Evolutionary conservation across 2,329 filamentous ascomycete genomes (phyloP).

Genomic region (Bipolaris bicolor): DNA sequence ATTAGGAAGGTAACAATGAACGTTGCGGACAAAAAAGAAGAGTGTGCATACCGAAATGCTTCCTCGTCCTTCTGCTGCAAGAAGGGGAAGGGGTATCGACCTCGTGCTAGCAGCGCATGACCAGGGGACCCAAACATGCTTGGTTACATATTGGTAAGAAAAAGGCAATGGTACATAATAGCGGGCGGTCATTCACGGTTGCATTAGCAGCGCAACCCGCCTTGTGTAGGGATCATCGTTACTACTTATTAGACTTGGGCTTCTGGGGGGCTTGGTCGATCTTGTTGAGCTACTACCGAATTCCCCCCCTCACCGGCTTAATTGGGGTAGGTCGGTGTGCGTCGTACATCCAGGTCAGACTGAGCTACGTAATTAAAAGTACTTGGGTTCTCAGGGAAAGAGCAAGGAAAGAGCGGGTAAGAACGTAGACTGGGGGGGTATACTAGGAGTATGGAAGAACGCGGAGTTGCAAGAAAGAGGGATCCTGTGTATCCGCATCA

Average conservation of each 20-base stretch:
- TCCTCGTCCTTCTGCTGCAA: background rate
- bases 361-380: too few relatives aligned
- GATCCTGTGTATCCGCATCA: too few relatives aligned
- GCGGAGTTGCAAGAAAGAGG: too few relatives aligned
- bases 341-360: too few relatives aligned
- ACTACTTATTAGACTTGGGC: too few relatives aligned
- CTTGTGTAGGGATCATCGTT: conserved; percentile 7
- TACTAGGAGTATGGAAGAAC: background rate
- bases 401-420: too few relatives aligned
- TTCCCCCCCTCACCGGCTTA: background rate
- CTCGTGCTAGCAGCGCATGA: conserved; percentile 7
- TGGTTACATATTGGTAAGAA: background rate
- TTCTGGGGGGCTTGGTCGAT: conserved; percentile 20
- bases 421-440: background rate
- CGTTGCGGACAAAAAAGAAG: background rate
- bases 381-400: too few relatives aligned
- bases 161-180: background rate
- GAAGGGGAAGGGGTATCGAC: too few relatives aligned
- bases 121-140: background rate
- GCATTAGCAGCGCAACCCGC: conserved; percentile 3
- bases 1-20: conserved; percentile 1
- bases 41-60: too few relatives aligned
- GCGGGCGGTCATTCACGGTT: conserved; percentile 6
- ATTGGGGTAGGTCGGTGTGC: too few relatives aligned
- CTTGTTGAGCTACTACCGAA: conserved; percentile 5